These are phyloP conservation scores for Thamnidium elegans DNA, from an alignment of 192 early-diverging fungal species.

Conservation along the genomic window DNA sequence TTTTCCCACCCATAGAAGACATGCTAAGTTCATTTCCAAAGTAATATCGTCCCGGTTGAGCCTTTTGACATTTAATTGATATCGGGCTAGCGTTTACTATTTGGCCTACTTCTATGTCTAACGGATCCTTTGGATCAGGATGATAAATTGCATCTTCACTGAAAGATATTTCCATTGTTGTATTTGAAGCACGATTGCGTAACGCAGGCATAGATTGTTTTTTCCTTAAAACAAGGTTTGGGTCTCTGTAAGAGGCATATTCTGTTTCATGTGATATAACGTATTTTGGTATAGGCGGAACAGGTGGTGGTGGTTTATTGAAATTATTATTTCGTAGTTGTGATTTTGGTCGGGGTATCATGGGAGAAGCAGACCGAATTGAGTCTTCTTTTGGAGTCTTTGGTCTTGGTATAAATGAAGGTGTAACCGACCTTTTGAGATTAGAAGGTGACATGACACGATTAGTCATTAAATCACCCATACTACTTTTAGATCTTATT, in stretches of 20 bases:
- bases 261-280: background rate
- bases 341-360: constrained; percentile 8
- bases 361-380: background rate
- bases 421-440: constrained; percentile 21
- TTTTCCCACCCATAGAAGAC: constrained; percentile 38
- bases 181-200: too few relatives aligned
- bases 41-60: constrained; percentile 40
- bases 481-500: constrained; percentile 29
- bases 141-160: constrained; percentile 27
- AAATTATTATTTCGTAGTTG: background rate
- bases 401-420: constrained; percentile 37
- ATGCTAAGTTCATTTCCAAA: constrained; percentile 46
- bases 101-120: constrained; percentile 54
- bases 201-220: background rate
- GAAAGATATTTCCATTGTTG: constrained; percentile 6
- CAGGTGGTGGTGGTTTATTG: background rate
- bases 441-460: constrained; percentile 15
- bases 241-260: background rate
- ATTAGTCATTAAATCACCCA: background rate
- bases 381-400: constrained; percentile 24
- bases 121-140: constrained; percentile 40
- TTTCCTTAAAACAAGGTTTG: background rate
- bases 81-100: constrained; percentile 51
- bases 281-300: background rate
- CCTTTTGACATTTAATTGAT: constrained; percentile 44